Conservation (phyloP, 2,329 filamentous ascomycete genomes). For the Trematosphaeria pertusa region DNA sequence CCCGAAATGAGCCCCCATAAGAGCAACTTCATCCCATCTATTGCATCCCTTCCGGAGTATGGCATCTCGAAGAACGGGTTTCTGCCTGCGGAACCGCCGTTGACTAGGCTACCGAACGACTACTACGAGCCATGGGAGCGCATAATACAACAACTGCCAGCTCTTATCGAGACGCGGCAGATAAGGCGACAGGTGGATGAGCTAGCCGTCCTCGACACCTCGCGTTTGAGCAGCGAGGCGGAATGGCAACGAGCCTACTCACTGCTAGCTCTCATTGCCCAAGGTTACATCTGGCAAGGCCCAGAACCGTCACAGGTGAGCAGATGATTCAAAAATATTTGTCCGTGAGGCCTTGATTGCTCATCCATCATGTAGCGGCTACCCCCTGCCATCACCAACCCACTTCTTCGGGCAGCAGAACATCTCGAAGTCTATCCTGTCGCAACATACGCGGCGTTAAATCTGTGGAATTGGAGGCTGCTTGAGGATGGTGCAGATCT, state of each 20-base stretch:
- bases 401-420: constrained; percentile 35
- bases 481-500: constrained; percentile 26
- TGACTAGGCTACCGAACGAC: constrained; percentile 75
- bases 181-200: constrained; percentile 74
- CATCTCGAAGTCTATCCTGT: constrained; percentile 43
- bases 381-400: constrained; percentile 38
- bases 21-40: constrained; percentile 29
- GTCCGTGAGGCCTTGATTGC: not conserved
- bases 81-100: constrained; percentile 74
- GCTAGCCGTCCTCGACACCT: constrained; percentile 76
- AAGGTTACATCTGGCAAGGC: constrained; percentile 83
- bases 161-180: constrained; percentile 75
- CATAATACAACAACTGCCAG: constrained; percentile 76
- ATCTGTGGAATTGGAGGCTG: constrained; percentile 45
- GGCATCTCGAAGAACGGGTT: constrained; percentile 82
- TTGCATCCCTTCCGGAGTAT: constrained; percentile 68
- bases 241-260: constrained; percentile 86
- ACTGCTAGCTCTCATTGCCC: constrained; percentile 73
- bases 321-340: not conserved
- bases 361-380: constrained; percentile 29
- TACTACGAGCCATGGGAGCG: constrained; percentile 92
- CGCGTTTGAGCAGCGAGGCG: constrained; percentile 74
- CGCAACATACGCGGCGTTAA: constrained; percentile 44
- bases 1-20: constrained; percentile 40
- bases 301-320: constrained; percentile 71